Conservation (phyloP, 169 alveolate species). For the Plasmodium vivax region DNA sequence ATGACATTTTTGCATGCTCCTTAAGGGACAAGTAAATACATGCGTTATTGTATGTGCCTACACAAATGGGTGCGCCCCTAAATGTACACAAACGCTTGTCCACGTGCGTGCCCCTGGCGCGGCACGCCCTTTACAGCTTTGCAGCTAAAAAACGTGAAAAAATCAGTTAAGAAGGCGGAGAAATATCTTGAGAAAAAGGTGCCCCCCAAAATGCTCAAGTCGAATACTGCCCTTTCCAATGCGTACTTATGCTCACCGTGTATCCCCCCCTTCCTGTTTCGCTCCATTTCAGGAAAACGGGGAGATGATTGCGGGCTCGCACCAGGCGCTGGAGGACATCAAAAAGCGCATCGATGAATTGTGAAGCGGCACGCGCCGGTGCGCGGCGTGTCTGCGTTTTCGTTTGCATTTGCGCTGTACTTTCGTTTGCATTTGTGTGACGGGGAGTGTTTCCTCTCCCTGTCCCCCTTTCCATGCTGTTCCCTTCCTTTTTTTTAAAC, state of each 20-base stretch:
- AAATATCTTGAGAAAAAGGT: slow-evolving; percentile 31
- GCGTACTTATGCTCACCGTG: neutral
- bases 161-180: slow-evolving; percentile 55
- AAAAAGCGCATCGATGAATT: slow-evolving; percentile 63
- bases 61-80: neutral
- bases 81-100: neutral
- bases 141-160: slow-evolving; percentile 60
- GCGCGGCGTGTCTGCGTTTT: neutral
- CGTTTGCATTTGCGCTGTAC: neutral
- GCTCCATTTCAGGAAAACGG: slow-evolving; percentile 35
- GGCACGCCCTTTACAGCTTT: slow-evolving; percentile 21
- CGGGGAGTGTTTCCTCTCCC: neutral
- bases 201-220: neutral
- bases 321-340: slow-evolving; percentile 32
- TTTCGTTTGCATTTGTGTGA: neutral
- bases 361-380: neutral
- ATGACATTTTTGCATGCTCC: neutral
- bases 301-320: slow-evolving; percentile 9
- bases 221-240: neutral
- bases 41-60: neutral
- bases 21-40: neutral
- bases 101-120: neutral
- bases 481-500: neutral
- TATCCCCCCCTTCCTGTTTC: neutral
- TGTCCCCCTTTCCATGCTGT: neutral